Conservation (phyloP, 2,329 filamentous ascomycete genomes). For the Aspergillus hortae region DNA sequence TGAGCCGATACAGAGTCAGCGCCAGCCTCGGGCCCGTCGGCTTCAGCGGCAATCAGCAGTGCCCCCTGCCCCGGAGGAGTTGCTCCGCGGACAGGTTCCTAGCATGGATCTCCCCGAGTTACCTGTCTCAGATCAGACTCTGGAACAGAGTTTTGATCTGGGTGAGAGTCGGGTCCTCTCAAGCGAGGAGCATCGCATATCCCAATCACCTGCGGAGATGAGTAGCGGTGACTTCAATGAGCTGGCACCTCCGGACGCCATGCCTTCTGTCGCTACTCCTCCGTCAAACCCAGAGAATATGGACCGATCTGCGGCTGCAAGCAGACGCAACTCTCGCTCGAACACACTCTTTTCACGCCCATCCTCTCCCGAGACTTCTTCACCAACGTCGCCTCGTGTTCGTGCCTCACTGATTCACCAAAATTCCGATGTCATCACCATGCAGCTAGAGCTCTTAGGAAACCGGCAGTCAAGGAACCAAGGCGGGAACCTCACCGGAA, state of each 20-base stretch:
- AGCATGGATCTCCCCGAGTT: conserved; percentile 9
- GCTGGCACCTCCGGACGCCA: conserved; percentile 20
- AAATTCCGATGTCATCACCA: conserved; percentile 42
- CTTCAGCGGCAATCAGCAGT: conserved; percentile 11
- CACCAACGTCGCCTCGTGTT: conserved; percentile 39
- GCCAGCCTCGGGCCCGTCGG: conserved; percentile 17
- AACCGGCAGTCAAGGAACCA: conserved; percentile 25
- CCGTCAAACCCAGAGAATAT: conserved; percentile 5
- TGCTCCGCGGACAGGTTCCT: conserved; percentile 11
- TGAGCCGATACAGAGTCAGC: conserved; percentile 29
- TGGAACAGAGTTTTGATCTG: conserved; percentile 17
- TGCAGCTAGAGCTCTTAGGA: conserved; percentile 41
- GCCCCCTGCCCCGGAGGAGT: conserved; percentile 14
- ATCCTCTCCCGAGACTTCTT: conserved; percentile 39
- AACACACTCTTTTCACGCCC: conserved; percentile 40
- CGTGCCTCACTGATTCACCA: conserved; percentile 42
- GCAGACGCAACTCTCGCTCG: conserved; percentile 31
- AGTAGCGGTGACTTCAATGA: conserved; percentile 30
- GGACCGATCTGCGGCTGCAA: conserved; percentile 11
- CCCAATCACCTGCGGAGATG: conserved; percentile 38
- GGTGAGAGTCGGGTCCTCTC: conserved; percentile 20
- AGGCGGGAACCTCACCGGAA: conserved; percentile 12
- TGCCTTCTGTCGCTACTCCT: conserved; percentile 11
- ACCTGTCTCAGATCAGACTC: conserved; percentile 9
- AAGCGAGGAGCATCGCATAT: conserved; percentile 35